phyloP scores from a whole-genome alignment of 306 rosid species.

The Malus sylvestris region DNA sequence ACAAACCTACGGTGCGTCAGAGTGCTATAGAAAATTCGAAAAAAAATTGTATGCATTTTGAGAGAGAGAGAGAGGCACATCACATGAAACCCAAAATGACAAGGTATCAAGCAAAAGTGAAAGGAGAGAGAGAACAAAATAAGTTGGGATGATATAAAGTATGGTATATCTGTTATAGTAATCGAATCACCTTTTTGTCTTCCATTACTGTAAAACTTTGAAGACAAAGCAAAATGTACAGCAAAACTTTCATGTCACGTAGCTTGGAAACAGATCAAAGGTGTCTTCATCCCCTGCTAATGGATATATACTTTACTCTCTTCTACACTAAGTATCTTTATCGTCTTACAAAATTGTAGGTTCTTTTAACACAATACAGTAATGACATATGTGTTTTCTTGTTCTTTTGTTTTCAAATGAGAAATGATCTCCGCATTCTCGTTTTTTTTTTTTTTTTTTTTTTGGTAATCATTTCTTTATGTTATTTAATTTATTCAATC shows the following conservation, averaged over 20 bases:
- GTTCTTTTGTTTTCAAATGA: background rate
- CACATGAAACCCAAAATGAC: constrained; percentile 1
- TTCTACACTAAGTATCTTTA: too few relatives aligned
- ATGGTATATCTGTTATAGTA: background rate
- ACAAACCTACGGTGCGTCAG: too few relatives aligned
- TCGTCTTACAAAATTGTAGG: background rate
- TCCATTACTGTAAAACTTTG: background rate
- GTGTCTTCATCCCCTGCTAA: background rate
- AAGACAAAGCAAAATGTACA: background rate
- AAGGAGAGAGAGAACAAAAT: background rate
- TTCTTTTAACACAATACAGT: background rate
- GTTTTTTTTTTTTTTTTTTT: too few relatives aligned
- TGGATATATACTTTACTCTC: too few relatives aligned
- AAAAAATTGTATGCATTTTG: background rate
- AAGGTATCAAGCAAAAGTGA: constrained; percentile 20
- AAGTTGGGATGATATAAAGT: background rate
- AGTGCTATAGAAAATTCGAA: too few relatives aligned
- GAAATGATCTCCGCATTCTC: too few relatives aligned
- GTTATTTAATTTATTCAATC: background rate
- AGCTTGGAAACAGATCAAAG: background rate
- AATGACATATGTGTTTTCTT: background rate
- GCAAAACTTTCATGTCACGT: background rate
- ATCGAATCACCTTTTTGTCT: constrained; percentile 1
- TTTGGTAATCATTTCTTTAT: too few relatives aligned
- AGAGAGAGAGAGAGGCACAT: background rate